phyloP scores from a whole-genome alignment of 1,284 basidiomycete species.

The Austropuccinia psidii region DNA sequence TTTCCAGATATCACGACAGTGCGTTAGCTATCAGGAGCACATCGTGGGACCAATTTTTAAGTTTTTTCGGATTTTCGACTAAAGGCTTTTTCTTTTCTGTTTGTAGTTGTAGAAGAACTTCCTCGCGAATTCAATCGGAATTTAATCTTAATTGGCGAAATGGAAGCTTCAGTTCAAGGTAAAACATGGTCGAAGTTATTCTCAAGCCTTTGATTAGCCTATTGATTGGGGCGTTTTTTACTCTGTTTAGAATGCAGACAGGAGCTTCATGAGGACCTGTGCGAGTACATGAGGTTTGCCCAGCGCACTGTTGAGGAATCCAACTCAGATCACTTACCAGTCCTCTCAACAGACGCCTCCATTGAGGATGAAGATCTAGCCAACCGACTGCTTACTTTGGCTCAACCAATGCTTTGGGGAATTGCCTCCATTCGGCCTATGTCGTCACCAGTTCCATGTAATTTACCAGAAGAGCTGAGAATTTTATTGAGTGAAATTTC shows the following conservation, averaged over 20 bases:
- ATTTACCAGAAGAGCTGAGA: conserved; percentile 2
- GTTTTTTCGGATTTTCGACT: background rate
- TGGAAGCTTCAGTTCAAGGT: conserved; percentile 24
- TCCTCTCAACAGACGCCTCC: background rate
- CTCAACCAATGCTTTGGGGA: conserved; percentile 17
- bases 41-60: background rate
- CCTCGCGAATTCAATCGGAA: conserved; percentile 27
- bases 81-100: background rate
- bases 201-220: background rate
- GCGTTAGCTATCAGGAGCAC: background rate
- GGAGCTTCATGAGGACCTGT: conserved; percentile 32
- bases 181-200: background rate
- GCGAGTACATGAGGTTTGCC: conserved; percentile 17
- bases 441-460: background rate
- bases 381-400: background rate
- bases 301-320: background rate
- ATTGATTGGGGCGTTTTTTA: background rate
- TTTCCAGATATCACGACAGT: conserved; percentile 32
- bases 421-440: conserved; percentile 4
- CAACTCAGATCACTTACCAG: background rate
- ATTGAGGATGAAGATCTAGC: background rate
- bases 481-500: conserved; percentile 17
- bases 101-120: conserved; percentile 27
- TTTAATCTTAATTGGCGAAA: conserved; percentile 16
- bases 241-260: conserved; percentile 14